Evolutionary conservation across 495 filamentous ascomycete species (phyloP), one percentile per base, ranked within the genome.

Genomic region (Pseudomonodictys pantanalensis): DNA sequence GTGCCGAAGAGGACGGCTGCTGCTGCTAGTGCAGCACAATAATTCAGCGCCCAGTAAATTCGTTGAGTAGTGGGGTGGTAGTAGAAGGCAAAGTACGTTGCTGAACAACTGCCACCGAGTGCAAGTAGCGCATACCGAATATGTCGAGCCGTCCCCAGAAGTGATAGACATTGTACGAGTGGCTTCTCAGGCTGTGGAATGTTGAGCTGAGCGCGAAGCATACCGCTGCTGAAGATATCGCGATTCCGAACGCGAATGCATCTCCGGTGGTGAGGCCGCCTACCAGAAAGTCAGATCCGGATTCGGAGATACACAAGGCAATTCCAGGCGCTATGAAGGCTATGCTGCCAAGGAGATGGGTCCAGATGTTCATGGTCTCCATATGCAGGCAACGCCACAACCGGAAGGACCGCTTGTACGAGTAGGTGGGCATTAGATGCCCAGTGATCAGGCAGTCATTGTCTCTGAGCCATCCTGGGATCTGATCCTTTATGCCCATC

Each of bases 341-440:
- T 47, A 2, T 35, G 23, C 15, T 35, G 38, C 52, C 52, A 23
- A 47, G 9, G 22, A 47, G 30, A 47, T 56, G 52, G 2, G 52
- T 56, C 52, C 52, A 56, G 38, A 56, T 56, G 30, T 56, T 47
- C 52, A 56, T 56, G 6, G 35, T 46, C 22, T 56, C 52, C 52
- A 56, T 56, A 18, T 56, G 52, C 41, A 56, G 23, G 30, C 39
- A 56, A 17, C 52, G 52, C 52, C 52, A 56, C 6, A 56, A 39
- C n/a, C 39, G 52, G 38, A 56, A 47, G 22, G 52, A 56, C 28
- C 23, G 38, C 28, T 38, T 28, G 42, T 56, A 46, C 2, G 39
- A 44, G 52, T 46, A 49, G 20, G 52, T 24, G 24, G 52, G 52
- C 39, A 56, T 56, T 48, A 39, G 38, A 56, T 56, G 52, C 9